Percentiles rank a stretch among this genome's conserved stretches.
phyloP scores from a whole-genome alignment of 305 asterid genomes.

The Plantago coronopus region DNA sequence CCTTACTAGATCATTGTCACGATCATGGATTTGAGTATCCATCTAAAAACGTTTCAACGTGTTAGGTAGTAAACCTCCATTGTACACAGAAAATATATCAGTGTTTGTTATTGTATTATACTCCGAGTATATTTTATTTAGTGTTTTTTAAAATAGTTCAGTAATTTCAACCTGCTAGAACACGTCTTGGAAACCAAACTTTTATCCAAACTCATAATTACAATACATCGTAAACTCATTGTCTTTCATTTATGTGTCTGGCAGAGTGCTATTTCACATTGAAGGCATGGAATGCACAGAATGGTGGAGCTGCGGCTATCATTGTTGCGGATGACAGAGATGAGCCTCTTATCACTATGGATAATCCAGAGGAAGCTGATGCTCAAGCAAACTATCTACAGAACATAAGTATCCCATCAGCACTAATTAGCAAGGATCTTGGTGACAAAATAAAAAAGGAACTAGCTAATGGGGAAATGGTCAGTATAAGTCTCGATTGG shows the following conservation, averaged over 20 bases:
- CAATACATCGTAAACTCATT: neutral
- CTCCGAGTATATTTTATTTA: no score
- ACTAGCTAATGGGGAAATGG: constrained; percentile 67
- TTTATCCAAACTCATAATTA: neutral
- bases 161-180: neutral
- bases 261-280: constrained; percentile 88
- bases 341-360: constrained; percentile 96
- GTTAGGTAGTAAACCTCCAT: no score
- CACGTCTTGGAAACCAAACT: neutral
- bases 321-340: constrained; percentile 82
- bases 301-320: constrained; percentile 97
- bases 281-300: constrained; percentile 98
- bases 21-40: no score
- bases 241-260: constrained; percentile 23
- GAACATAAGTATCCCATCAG: constrained; percentile 85
- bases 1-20: no score
- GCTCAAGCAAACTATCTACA: constrained; percentile 65
- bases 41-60: no score
- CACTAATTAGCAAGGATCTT: constrained; percentile 80
- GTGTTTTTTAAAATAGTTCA: no score
- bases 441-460: constrained; percentile 80
- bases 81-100: no score
- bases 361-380: constrained; percentile 78
- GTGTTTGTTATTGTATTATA: no score
- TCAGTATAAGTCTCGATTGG: constrained; percentile 86